Conservation (phyloP, 2,329 filamentous ascomycete genomes). For the Rhinocladiella mackenziei region DNA sequence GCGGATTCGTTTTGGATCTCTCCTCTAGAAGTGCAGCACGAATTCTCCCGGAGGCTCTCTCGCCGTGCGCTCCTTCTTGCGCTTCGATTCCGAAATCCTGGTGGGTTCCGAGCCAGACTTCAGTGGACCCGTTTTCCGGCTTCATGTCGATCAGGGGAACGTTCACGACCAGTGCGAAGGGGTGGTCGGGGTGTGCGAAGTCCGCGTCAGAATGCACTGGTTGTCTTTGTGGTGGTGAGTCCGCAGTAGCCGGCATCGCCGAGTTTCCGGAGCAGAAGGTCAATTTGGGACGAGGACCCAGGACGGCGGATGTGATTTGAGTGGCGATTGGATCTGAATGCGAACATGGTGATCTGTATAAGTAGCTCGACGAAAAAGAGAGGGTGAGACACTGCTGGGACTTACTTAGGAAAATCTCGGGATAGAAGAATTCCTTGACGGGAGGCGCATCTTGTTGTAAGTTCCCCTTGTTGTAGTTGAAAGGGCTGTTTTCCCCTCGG, state of each 20-base stretch:
- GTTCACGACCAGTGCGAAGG: slow-evolving; percentile 56
- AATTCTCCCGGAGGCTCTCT: slow-evolving; percentile 52
- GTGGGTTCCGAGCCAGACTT: slow-evolving; percentile 59
- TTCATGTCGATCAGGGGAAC: slow-evolving; percentile 51
- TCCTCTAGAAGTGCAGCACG: slow-evolving; percentile 34
- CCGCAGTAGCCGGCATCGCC: slow-evolving; percentile 50
- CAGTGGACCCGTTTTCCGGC: slow-evolving; percentile 53
- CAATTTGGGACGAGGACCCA: slow-evolving; percentile 54
- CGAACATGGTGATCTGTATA: background rate
- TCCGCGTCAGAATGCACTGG: slow-evolving; percentile 59
- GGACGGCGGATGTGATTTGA: slow-evolving; percentile 45
- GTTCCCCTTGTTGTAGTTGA: slow-evolving; percentile 59
- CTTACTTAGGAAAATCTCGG: slow-evolving; percentile 54
- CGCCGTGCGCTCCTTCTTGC: slow-evolving; percentile 51
- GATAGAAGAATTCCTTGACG: slow-evolving; percentile 47
- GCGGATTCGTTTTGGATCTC: slow-evolving; percentile 33
- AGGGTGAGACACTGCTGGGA: background rate
- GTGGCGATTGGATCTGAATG: slow-evolving; percentile 45
- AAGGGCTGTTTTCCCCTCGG: slow-evolving; percentile 53
- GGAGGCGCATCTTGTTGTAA: slow-evolving; percentile 58
- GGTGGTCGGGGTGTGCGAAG: slow-evolving; percentile 52
- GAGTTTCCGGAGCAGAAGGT: slow-evolving; percentile 58
- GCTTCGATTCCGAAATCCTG: slow-evolving; percentile 33
- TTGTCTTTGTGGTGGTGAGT: slow-evolving; percentile 43
- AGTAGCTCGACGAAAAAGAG: background rate